Evolutionary conservation across 2,329 filamentous ascomycete genomes (phyloP).

Genomic region (Mariannaea elegans): DNA sequence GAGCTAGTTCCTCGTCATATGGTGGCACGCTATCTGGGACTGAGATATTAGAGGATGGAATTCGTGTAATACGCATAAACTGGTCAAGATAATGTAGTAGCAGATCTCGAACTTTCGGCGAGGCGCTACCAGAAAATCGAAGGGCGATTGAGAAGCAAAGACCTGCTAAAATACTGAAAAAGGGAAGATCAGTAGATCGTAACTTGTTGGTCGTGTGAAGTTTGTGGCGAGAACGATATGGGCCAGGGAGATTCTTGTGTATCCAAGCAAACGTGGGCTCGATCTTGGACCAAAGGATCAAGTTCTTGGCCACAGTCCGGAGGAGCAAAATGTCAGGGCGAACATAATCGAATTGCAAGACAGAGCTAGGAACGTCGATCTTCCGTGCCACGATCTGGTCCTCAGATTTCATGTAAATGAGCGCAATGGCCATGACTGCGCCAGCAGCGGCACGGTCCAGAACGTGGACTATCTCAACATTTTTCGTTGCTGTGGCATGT

Average conservation of each 20-base stretch:
- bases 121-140: conserved; percentile 77
- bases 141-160: conserved; percentile 84
- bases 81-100: conserved; percentile 86
- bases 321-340: conserved; percentile 92
- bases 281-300: conserved; percentile 93
- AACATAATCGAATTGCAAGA: conserved; percentile 93
- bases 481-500: conserved; percentile 87
- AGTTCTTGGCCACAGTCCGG: conserved; percentile 85
- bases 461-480: conserved; percentile 90
- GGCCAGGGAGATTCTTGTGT: conserved; percentile 72
- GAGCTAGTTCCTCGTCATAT: conserved; percentile 86
- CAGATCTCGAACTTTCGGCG: conserved; percentile 78
- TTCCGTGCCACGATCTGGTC: conserved; percentile 87
- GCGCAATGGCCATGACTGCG: conserved; percentile 87
- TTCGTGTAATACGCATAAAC: conserved; percentile 79
- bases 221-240: conserved; percentile 70
- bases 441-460: conserved; percentile 92
- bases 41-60: conserved; percentile 50
- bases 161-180: conserved; percentile 91
- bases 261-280: conserved; percentile 80
- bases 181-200: conserved; percentile 84
- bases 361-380: conserved; percentile 90
- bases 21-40: conserved; percentile 48
- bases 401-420: conserved; percentile 98
- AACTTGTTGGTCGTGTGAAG: conserved; percentile 69